A percentile compares a stretch with the other conserved stretches of the same genome.
phyloP scores from a whole-genome alignment of 2,329 filamentous ascomycete species.

The Chrysoporthe deuterocubensis region DNA sequence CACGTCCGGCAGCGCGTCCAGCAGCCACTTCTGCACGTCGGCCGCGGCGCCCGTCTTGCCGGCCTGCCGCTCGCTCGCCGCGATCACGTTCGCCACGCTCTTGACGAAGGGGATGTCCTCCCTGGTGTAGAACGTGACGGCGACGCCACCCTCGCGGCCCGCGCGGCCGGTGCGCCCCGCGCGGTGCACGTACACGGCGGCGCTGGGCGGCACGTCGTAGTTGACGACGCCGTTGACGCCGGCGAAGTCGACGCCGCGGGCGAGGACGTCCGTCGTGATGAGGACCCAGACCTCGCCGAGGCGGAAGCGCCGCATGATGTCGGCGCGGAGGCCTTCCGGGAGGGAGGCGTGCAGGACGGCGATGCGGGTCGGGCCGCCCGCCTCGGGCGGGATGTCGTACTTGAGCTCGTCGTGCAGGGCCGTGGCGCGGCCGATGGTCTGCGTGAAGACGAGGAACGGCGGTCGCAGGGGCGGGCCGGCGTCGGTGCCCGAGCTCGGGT shows the following conservation, averaged over 20 bases:
- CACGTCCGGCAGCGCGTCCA: constrained; percentile 83
- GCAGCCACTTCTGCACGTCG: constrained; percentile 79
- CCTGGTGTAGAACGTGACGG: constrained; percentile 93
- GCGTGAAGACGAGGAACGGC: constrained; percentile 93
- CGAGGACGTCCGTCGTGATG: constrained; percentile 92
- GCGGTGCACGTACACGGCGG: constrained; percentile 89
- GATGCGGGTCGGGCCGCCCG: constrained; percentile 81
- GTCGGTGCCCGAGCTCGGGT: constrained; percentile 64
- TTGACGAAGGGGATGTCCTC: constrained; percentile 91
- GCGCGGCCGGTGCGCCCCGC: constrained; percentile 90
- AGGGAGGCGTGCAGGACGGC: constrained; percentile 90
- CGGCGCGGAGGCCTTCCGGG: constrained; percentile 72
- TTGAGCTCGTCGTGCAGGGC: constrained; percentile 88
- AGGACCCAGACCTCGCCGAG: constrained; percentile 94
- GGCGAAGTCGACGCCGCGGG: constrained; percentile 91
- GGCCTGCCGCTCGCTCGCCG: constrained; percentile 75
- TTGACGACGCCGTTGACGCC: constrained; percentile 97
- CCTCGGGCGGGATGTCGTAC: constrained; percentile 90
- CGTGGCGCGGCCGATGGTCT: constrained; percentile 88
- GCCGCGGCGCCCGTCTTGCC: constrained; percentile 56
- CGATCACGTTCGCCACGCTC: constrained; percentile 90
- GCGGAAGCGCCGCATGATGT: constrained; percentile 88
- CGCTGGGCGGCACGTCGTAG: constrained; percentile 93
- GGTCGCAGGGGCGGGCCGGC: constrained; percentile 71
- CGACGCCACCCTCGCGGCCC: constrained; percentile 83